Base-by-base conservation (phyloP, 2,329 filamentous ascomycete species). In the Beauveria pseudobassiana region DNA sequence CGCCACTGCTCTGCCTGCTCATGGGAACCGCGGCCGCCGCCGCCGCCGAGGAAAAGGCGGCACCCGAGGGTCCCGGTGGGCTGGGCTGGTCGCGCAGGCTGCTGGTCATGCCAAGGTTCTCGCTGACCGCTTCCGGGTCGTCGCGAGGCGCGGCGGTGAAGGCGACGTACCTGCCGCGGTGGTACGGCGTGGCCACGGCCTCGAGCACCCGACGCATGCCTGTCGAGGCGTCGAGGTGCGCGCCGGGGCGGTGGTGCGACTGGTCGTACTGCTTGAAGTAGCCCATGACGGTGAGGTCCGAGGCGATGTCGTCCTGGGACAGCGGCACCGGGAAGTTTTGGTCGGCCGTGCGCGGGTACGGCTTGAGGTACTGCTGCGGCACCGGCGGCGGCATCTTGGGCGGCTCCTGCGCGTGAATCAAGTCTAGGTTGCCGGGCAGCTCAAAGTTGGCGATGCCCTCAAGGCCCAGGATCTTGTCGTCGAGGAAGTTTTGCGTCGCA, bases 401-500 rank as follows among this genome's bases (percentile, higher is more conserved):
- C 9, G 74, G 82, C 68, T 85, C 83, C 38, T 80, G 78, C 3
- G 76, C 76, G 50, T 81, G 76, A 65, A 85, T 76, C 63, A 83
- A 78, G 64, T 85, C 81, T 49, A 87, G 76, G 67, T 85, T 87
- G 52, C 78, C 76, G 0, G 82, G 81, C 30, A 84, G 75, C 67
- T 85, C 82, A 64, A 86, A 82, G 66, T 83, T 86, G 63, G 80
- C 76, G 50, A 87, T 76, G 24, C 80, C 82, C 69, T 87, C 85
- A 30, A 87, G 77, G 16, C 85, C 85, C 14, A 85, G 75, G 45
- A 84, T 74, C 67, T 80, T 82, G 69, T 84, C 81, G 64, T 86
- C 83, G 42, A 80, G 68, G 64, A 83, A 83, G 67, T 84, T 85
- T 59, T 81, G 78, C 63, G 77, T 77, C 16, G 46, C 56, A 1